Conservation (phyloP, 805 yeast genomes). For the Zygosaccharomyces bailii region DNA sequence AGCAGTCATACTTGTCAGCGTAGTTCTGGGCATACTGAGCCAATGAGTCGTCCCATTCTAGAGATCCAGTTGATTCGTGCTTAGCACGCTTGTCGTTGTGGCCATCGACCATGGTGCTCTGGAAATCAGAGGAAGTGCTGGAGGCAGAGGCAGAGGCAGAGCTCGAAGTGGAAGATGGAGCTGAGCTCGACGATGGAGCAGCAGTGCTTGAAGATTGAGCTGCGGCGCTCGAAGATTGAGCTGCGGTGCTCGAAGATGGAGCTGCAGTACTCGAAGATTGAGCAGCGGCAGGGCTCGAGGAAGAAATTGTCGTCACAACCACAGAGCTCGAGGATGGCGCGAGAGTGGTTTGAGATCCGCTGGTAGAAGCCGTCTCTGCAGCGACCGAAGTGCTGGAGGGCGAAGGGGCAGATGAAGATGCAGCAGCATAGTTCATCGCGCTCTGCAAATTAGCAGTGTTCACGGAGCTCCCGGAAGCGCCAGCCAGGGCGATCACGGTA, state of each 20-base stretch:
- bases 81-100: constrained; percentile 61
- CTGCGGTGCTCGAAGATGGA: constrained; percentile 9
- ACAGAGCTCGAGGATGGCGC: constrained; percentile 2
- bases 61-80: constrained; percentile 40
- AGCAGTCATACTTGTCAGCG: constrained; percentile 55
- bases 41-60: constrained; percentile 55
- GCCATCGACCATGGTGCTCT: constrained; percentile 45
- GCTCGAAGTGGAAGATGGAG: constrained; percentile 15
- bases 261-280: constrained; percentile 8
- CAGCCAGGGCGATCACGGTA: constrained; percentile 48
- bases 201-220: constrained; percentile 11
- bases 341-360: constrained; percentile 7
- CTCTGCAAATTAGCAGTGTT: background rate
- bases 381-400: constrained; percentile 5
- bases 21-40: constrained; percentile 54
- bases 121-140: constrained; percentile 27
- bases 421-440: constrained; percentile 9
- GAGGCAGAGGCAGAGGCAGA: constrained; percentile 21
- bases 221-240: constrained; percentile 7
- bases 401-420: background rate
- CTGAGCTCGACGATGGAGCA: constrained; percentile 12
- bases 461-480: constrained; percentile 17
- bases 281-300: constrained; percentile 8
- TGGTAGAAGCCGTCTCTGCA: constrained; percentile 8
- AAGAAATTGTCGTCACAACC: too few species aligned